Percentiles rank a stretch among this genome's conserved stretches.
phyloP scores from a whole-genome alignment of 805 yeast genomes.

The Zygoascus bituminiphila region DNA sequence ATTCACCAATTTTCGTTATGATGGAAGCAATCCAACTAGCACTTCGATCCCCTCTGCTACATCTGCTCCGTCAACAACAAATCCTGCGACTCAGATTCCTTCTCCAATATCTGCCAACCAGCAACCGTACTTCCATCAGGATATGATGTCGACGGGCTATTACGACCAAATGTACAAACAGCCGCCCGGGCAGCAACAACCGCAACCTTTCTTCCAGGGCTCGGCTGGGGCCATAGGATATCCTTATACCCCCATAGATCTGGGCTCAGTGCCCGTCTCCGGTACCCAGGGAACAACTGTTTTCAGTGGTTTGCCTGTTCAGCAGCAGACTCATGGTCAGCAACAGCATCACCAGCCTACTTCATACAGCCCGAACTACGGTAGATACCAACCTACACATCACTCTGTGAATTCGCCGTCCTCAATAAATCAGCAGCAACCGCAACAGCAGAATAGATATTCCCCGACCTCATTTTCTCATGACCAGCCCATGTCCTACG shows the following conservation, averaged over 20 bases:
- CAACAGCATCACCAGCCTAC: conserved; percentile 5
- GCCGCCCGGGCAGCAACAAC: not conserved
- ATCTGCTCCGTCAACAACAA: conserved; percentile 1
- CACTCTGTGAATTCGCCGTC: not conserved
- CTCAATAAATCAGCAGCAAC: conserved; percentile 2
- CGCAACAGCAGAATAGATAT: not conserved
- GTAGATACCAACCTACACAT: not conserved
- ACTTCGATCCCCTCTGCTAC: not conserved
- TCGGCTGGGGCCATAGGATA: not conserved
- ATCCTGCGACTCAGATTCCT: not conserved
- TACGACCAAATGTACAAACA: not conserved
- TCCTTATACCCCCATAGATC: not conserved
- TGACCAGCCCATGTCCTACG: not conserved
- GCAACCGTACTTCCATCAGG: not conserved
- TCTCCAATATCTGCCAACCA: not conserved
- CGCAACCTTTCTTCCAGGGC: not conserved
- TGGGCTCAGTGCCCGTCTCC: not conserved
- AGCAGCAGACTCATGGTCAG: conserved; percentile 4
- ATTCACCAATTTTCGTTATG: conserved; percentile 8
- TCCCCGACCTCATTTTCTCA: not conserved
- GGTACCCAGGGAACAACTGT: not conserved
- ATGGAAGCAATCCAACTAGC: not conserved
- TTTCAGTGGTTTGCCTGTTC: not conserved
- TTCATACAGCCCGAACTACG: not conserved
- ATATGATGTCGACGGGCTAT: not conserved